Base-by-base conservation (phyloP, 2,329 filamentous ascomycete species). In the Ophiostoma triangulosporum region DNA sequence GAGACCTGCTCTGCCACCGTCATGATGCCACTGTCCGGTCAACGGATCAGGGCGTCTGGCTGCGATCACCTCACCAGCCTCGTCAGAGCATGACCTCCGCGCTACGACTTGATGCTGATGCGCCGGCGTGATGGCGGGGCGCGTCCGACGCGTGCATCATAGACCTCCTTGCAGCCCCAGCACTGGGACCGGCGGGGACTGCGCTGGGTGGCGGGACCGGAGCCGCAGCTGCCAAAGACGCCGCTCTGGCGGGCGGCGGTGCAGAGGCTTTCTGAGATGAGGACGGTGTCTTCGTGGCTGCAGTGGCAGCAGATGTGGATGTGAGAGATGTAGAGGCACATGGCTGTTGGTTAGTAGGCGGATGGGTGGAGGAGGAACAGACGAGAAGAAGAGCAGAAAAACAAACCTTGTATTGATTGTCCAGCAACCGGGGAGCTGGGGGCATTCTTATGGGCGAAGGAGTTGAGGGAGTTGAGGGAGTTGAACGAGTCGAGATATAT, bases 261-360 rank as follows among this genome's bases (percentile, higher is more conserved):
- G 57, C 69, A 71, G 20, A 64, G 60, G 38, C 62, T 64, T 51
- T 71, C 69, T 0, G 69, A 70, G 32, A 71, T 70, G 50, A 71
- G 64, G 8, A 72, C 65, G 0, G 65, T 70, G 43, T 70, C 67
- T 56, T 70, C 64, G 20, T 58, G 57, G 27, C 58, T 57, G 61
- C 69, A 72, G 55, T 60, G 46, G 50, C 59, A 60, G 60, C 69
- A 72, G 53, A 65, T 55, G 54, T 64, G 64, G 33, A 69, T 56
- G 60, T 72, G 69, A 22, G 62, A 65, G 26, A 68, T 63, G 61
- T 69, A 71, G 56, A 62, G 64, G 55, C 69, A 72, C 69, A 71
- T 24, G 20, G 33, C 15, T 32, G 38, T 31, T 6, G 15, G 17
- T 32, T 15, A 11, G 24, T 32, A 29, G 35, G 43, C n/a, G 12